Evolutionary conservation across 169 alveolate genomes (phyloP).

Genomic region (Plasmodium blacklocki): DNA sequence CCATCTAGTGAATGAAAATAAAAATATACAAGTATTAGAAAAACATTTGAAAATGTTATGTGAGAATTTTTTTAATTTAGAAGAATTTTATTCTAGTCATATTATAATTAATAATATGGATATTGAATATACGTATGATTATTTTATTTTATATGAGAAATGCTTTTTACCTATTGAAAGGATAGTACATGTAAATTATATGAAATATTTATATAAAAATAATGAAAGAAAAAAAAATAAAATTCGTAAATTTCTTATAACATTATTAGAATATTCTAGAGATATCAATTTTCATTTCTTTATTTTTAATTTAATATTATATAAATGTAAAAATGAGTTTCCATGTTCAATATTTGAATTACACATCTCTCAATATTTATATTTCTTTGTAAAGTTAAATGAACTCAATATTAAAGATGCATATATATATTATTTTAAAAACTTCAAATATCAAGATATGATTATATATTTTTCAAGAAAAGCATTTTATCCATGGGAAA

Average conservation of each 20-base stretch:
- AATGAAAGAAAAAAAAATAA: conserved; percentile 67
- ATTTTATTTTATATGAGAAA: conserved; percentile 3
- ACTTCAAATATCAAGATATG: conserved; percentile 52
- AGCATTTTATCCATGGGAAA: conserved; percentile 29
- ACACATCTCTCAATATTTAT: conserved; percentile 41
- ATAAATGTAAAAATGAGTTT: conserved; percentile 68
- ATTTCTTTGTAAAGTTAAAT: conserved; percentile 42
- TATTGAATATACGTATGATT: conserved; percentile 22
- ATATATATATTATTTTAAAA: conserved; percentile 44
- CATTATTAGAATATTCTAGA: conserved; percentile 27
- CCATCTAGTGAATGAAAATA: no score
- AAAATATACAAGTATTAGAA: background rate
- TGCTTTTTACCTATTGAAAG: conserved; percentile 63
- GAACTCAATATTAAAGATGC: conserved; percentile 56
- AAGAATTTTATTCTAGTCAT: background rate
- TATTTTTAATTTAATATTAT: conserved; percentile 54
- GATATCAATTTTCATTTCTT: conserved; percentile 70
- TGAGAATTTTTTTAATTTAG: background rate
- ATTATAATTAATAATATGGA: conserved; percentile 9
- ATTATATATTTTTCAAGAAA: conserved; percentile 40
- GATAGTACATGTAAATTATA: conserved; percentile 54
- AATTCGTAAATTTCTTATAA: conserved; percentile 38
- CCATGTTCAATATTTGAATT: conserved; percentile 68
- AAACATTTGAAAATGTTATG: background rate
- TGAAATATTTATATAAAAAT: conserved; percentile 41